These are phyloP conservation scores for Trypanosoma boissoni DNA, from an alignment of 208 protist species.

Conservation along the genomic window DNA sequence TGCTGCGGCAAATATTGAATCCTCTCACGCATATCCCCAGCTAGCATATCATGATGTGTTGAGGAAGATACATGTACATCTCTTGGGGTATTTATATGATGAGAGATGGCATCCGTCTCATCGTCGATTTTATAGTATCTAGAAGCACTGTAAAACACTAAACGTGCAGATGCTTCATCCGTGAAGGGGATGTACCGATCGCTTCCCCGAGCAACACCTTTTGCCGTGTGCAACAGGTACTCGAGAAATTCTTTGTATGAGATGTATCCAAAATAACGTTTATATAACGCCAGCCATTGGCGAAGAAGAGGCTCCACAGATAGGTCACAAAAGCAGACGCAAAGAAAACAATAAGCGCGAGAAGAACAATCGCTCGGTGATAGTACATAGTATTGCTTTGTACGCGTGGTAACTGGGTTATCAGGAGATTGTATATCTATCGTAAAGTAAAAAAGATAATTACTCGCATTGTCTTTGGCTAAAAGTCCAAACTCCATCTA, in stretches of 20 bases:
- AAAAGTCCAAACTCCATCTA: conserved; percentile 30
- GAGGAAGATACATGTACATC: no score
- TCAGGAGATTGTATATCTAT: conserved; percentile 54
- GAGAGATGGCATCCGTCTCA: neutral
- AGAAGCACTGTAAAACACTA: conserved; percentile 19
- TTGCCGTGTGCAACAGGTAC: conserved; percentile 22
- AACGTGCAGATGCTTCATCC: conserved; percentile 44
- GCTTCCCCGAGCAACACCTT: neutral
- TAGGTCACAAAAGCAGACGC: conserved; percentile 32
- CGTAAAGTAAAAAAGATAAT: conserved; percentile 60
- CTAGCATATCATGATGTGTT: neutral
- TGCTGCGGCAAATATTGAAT: no score
- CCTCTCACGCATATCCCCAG: conserved; percentile 7
- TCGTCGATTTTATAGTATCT: neutral
- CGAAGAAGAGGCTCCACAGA: conserved; percentile 15
- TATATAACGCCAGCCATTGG: conserved; percentile 53
- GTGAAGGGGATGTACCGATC: conserved; percentile 29
- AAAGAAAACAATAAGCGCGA: conserved; percentile 19
- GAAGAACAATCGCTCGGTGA: conserved; percentile 20
- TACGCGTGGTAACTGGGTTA: conserved; percentile 28
- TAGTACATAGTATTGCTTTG: conserved; percentile 59
- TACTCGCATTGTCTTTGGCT: neutral
- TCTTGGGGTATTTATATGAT: conserved; percentile 10
- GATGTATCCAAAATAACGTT: conserved; percentile 42
- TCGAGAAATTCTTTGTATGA: conserved; percentile 47